Evolutionary conservation across 768 basidiomycete species (phyloP).

Genomic region (Leucosporidium yakuticum): DNA sequence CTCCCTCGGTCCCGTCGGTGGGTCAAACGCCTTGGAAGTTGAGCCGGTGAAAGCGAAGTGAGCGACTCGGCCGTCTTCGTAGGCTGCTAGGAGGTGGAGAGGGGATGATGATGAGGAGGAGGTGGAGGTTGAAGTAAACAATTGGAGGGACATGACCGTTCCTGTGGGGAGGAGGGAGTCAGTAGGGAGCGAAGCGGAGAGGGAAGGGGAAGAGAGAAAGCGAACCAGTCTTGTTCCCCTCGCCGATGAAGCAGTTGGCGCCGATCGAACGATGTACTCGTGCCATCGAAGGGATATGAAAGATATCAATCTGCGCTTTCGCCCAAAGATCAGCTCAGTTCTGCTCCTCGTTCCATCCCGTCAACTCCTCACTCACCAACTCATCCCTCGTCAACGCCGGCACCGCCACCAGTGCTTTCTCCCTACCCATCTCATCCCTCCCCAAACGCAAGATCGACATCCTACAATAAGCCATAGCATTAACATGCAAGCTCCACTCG

Average conservation of each 20-base stretch:
- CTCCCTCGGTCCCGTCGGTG: neutral
- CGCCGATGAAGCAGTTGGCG: conserved; percentile 45
- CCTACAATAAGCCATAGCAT: conserved; percentile 88
- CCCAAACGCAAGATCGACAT: conserved; percentile 59
- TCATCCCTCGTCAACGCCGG: conserved; percentile 87
- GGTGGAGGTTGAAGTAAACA: conserved; percentile 47
- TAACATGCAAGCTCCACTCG: conserved; percentile 72
- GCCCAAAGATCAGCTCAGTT: neutral
- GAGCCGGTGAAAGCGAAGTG: conserved; percentile 45
- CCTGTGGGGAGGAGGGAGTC: conserved; percentile 48
- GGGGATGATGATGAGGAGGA: neutral
- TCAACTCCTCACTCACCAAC: conserved; percentile 53
- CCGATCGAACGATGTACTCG: conserved; percentile 83
- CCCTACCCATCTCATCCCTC: neutral
- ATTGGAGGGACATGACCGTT: conserved; percentile 80
- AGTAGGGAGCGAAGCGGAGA: conserved; percentile 5
- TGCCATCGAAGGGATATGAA: conserved; percentile 62
- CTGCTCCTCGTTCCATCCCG: no score
- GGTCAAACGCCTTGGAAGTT: neutral
- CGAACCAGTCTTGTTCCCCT: conserved; percentile 52
- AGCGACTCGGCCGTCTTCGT: conserved; percentile 82
- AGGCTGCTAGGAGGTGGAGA: conserved; percentile 64
- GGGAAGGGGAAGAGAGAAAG: neutral
- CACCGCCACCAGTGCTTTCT: conserved; percentile 61
- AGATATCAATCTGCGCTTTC: conserved; percentile 79